phyloP scores from a whole-genome alignment of 768 basidiomycete species.

The Stropharia rugosoannulata region DNA sequence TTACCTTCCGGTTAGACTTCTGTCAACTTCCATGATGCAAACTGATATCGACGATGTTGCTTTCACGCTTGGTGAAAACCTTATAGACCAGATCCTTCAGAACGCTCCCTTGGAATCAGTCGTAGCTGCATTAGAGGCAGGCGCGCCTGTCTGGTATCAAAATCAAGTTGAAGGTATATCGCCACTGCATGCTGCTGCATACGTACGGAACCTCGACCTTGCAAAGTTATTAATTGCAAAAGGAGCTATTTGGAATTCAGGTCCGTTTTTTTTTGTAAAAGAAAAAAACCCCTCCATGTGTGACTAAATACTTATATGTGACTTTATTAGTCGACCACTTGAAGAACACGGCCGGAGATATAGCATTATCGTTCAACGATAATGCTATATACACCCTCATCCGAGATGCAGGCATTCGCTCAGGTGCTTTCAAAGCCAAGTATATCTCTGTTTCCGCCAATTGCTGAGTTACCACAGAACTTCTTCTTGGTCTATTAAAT shows the following conservation, averaged over 20 bases:
- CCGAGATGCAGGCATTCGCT: constrained; percentile 89
- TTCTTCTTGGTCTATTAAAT: constrained; percentile 65
- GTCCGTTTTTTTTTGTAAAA: constrained; percentile 33
- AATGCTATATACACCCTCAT: constrained; percentile 71
- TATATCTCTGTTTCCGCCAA: constrained; percentile 2
- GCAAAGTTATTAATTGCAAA: constrained; percentile 67
- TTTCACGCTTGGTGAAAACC: constrained; percentile 53
- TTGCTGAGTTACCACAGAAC: constrained; percentile 45
- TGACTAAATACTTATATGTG: neutral
- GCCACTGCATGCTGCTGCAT: constrained; percentile 84
- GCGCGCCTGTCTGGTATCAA: constrained; percentile 90
- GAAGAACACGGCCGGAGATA: constrained; percentile 84
- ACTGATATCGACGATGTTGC: constrained; percentile 41
- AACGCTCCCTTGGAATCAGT: constrained; percentile 44
- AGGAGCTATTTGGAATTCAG: constrained; percentile 91
- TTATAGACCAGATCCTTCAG: constrained; percentile 60
- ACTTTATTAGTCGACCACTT: constrained; percentile 63
- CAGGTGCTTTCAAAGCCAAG: constrained; percentile 52
- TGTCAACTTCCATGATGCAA: constrained; percentile 12
- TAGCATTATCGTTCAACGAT: constrained; percentile 86
- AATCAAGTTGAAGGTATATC: constrained; percentile 78
- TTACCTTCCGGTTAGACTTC: no score
- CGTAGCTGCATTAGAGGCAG: constrained; percentile 52
- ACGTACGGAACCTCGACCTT: constrained; percentile 62
- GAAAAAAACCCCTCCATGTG: neutral